Evolutionary conservation across 306 rosid genomes (phyloP).

Genomic region (Acmispon strigosus): DNA sequence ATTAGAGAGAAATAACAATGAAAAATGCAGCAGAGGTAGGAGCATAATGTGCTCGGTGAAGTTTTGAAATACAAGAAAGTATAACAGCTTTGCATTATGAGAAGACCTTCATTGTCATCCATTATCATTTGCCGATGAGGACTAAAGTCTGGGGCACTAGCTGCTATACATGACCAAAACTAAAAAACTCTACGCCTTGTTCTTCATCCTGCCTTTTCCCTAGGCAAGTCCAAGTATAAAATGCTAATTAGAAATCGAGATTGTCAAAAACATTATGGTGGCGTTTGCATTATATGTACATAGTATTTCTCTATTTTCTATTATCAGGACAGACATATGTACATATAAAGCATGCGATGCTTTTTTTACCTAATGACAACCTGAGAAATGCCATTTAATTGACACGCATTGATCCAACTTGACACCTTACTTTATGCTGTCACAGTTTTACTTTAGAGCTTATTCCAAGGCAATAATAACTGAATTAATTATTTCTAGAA

Average conservation of each 20-base stretch:
- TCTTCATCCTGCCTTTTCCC: constrained; percentile 11
- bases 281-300: neutral
- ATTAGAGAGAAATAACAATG: neutral
- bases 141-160: constrained; percentile 10
- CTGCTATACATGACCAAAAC: constrained; percentile 23
- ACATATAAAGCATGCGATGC: neutral
- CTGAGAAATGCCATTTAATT: neutral
- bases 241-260: constrained; percentile 19
- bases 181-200: neutral
- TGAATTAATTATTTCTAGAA: neutral
- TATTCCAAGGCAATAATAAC: neutral
- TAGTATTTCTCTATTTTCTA: neutral
- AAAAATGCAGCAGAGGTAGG: neutral
- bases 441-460: constrained; percentile 2
- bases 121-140: constrained; percentile 5
- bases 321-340: neutral
- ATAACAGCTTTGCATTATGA: constrained; percentile 23
- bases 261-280: neutral
- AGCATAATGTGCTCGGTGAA: constrained; percentile 4
- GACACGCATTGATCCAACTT: neutral
- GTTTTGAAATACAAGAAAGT: constrained; percentile 16
- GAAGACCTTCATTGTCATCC: constrained; percentile 25
- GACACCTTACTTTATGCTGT: neutral
- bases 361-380: neutral
- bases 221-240: constrained; percentile 23